phyloP scores from a whole-genome alignment of 306 rosid species.

The Corylus heterophylla region DNA sequence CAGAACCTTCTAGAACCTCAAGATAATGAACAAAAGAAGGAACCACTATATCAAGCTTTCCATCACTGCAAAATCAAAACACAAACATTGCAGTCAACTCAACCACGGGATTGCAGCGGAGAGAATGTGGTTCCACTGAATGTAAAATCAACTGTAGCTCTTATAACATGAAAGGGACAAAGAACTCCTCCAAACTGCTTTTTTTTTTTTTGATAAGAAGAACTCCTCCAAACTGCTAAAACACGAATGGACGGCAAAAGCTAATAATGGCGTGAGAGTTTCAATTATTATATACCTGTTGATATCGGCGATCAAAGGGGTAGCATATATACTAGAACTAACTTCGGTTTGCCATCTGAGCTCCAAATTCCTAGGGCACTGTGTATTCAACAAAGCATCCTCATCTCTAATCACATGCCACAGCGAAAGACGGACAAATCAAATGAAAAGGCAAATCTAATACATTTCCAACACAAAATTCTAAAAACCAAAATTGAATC shows the following conservation, averaged over 20 bases:
- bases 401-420: conserved; percentile 58
- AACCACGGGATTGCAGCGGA: neutral
- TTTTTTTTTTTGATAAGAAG: neutral
- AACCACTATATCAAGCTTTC: conserved; percentile 93
- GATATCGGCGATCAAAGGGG: conserved; percentile 91
- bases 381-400: conserved; percentile 80
- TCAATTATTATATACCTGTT: conserved; percentile 58
- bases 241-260: neutral
- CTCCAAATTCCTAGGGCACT: conserved; percentile 94
- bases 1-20: conserved; percentile 95
- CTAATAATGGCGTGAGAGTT: neutral
- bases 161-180: neutral
- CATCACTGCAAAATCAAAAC: conserved; percentile 67
- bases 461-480: conserved; percentile 9
- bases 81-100: neutral
- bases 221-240: neutral
- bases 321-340: conserved; percentile 92
- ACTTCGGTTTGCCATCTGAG: conserved; percentile 99
- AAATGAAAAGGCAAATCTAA: conserved; percentile 11
- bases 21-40: conserved; percentile 97
- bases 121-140: neutral
- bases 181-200: neutral
- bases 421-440: neutral
- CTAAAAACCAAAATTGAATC: neutral
- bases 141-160: neutral